Conservation (phyloP, 2,329 filamentous ascomycete genomes). For the Penicillium brasilianum region DNA sequence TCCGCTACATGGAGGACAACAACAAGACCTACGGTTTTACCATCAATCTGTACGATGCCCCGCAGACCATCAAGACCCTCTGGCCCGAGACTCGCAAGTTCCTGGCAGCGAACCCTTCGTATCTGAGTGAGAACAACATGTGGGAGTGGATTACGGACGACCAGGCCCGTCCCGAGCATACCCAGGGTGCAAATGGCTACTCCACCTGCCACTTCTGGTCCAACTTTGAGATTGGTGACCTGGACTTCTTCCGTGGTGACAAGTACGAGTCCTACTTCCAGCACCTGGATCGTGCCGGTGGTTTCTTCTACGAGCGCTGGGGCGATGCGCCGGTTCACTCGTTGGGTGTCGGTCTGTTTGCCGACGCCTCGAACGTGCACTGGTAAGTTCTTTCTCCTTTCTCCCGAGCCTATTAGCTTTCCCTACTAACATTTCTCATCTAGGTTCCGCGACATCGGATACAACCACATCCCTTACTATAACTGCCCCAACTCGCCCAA, state of each 20-base stretch:
- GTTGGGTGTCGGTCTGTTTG: slow-evolving; percentile 88
- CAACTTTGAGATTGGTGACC: slow-evolving; percentile 95
- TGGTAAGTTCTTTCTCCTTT: slow-evolving; percentile 65
- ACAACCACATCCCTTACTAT: slow-evolving; percentile 97
- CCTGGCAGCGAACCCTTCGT: slow-evolving; percentile 79
- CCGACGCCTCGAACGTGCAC: slow-evolving; percentile 87
- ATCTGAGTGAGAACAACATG: slow-evolving; percentile 82
- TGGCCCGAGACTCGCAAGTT: slow-evolving; percentile 98
- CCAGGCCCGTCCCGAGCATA: slow-evolving; percentile 76
- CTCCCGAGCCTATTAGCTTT: background rate
- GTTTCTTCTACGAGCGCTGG: slow-evolving; percentile 99
- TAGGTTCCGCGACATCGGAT: slow-evolving; percentile 99
- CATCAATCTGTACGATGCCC: slow-evolving; percentile 93
- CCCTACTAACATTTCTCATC: slow-evolving; percentile 9
- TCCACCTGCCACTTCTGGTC: slow-evolving; percentile 99
- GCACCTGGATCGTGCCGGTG: slow-evolving; percentile 88
- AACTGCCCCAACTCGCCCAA: slow-evolving; percentile 98
- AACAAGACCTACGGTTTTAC: slow-evolving; percentile 99
- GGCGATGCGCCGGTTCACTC: slow-evolving; percentile 97
- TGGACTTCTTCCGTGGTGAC: slow-evolving; percentile 90
- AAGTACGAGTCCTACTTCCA: slow-evolving; percentile 95
- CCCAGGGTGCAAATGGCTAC: slow-evolving; percentile 83
- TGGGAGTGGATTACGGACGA: slow-evolving; percentile 86
- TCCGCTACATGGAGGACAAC: slow-evolving; percentile 96
- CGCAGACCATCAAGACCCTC: slow-evolving; percentile 80